Base-by-base conservation (phyloP, 2,329 filamentous ascomycete species). In the Beauveria bassiana region DNA sequence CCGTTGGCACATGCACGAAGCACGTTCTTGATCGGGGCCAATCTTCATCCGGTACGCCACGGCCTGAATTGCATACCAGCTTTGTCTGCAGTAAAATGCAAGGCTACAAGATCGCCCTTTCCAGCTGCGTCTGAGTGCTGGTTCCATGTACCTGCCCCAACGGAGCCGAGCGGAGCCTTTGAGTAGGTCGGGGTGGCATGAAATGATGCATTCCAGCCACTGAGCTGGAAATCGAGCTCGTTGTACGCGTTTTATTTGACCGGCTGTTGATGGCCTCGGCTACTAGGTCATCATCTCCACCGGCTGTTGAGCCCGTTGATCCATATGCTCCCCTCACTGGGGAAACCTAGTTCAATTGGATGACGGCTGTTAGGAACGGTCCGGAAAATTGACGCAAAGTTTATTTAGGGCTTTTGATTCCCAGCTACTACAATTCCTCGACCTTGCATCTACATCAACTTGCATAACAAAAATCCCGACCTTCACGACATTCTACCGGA, bases 371-470 rank as follows among this genome's bases (percentile, higher is more conserved):
- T 50, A 22, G 16, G 24, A 50, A 14, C 46, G n/a, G 46, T 14
- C 16, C 22, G 18, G 24, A 12, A 51, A 59, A 59, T 59, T 59
- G 56, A 51, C 56, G 56, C 56, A 59, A 59, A 43, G 28, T 16
- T 8, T 28, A 51, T 51, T 50, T 59, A 51, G 56, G 34, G 6
- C 34, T 45, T 22, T 24, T 20, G 47, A 50, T 51, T 40, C 22
- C 46, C 31, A n/a, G 38, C 26, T 68, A 66, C 18, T 65, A 66
- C 61, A 18, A n/a, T 31, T 43, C 38, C 24, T 8, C 18, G 14
- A 38, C 12, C 22, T 53, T 55, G 45, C 34, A 51, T 42, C 46
- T 31, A 50, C 56, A 51, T 22, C 26, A 50, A 22, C 16, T 26
- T 12, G 10, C 14, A 20, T 20, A 24, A 2, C 31, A 1, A 22